Conservation (phyloP, 2,329 filamentous ascomycete genomes). For the Aspergillus fumigatus region DNA sequence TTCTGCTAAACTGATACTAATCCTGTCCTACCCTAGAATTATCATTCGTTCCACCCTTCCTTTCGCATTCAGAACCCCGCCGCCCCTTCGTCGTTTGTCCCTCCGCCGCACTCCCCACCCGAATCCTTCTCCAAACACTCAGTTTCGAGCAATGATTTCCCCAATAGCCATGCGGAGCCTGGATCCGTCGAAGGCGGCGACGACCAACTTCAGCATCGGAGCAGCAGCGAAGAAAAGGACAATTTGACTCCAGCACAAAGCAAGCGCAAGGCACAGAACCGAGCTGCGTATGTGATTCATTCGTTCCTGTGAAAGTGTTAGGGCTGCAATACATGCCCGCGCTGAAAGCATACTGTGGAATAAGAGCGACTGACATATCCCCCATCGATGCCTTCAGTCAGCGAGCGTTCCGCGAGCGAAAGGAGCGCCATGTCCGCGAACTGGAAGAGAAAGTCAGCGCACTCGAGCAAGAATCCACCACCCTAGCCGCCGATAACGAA, state of each 20-base stretch:
- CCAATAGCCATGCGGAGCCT: conserved; percentile 18
- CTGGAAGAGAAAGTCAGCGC: conserved; percentile 78
- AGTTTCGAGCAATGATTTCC: conserved; percentile 25
- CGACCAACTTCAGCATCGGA: conserved; percentile 30
- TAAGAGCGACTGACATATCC: background rate
- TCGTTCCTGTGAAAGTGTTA: background rate
- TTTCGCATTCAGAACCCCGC: conserved; percentile 31
- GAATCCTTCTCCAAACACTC: conserved; percentile 33
- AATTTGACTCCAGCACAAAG: conserved; percentile 50
- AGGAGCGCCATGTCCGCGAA: conserved; percentile 90
- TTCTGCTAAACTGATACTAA: conserved; percentile 7
- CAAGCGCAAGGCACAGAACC: conserved; percentile 66
- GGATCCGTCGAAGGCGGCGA: conserved; percentile 28
- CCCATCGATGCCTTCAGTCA: conserved; percentile 57
- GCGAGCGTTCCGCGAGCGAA: conserved; percentile 91
- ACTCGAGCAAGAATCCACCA: conserved; percentile 69
- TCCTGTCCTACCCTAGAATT: conserved; percentile 20
- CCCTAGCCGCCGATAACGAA: conserved; percentile 77
- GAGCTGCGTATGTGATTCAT: conserved; percentile 59
- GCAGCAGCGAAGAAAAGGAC: conserved; percentile 54
- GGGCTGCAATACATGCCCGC: background rate
- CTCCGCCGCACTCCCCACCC: conserved; percentile 32
- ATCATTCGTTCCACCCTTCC: conserved; percentile 35
- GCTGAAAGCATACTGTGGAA: background rate
- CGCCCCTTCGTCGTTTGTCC: conserved; percentile 25